Base-by-base conservation (phyloP, 306 rosid genomes). In the Dryas octopetala region DNA sequence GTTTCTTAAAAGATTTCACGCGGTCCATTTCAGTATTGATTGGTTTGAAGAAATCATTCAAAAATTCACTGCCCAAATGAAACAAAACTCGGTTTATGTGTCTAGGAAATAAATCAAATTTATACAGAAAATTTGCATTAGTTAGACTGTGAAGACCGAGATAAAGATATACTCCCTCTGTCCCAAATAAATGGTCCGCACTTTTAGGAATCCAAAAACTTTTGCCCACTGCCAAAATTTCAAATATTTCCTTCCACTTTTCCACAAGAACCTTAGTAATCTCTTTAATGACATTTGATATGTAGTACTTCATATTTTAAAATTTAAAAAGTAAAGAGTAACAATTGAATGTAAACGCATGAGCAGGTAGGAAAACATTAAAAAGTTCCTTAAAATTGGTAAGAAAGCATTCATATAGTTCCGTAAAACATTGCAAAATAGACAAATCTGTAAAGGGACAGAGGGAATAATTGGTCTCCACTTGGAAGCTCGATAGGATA, bases 11-110 rank as follows among this genome's bases (percentile, higher is more conserved):
- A n/a, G 89, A 80, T 88, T 83, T 92, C 86, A 96, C 68, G 74
- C 90, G 91, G 43, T 96, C 99, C 90, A 88, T 62, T 82, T 96
- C 99, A 45, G 76, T 69, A 70, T 87, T 71, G 70, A 96, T 82
- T 40, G 99, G 98, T 79, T 88, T 92, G 81, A 89, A 96, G 82
- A 96, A 96, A 78, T 96, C 96, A 73, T 85, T 91, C 86, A 92
- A 82, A 82, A 90, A 96, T 74, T 89, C 98, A 87, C 99, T 92
- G 97, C 82, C 68, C 68, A 80, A 62, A 80, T 65, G 78, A 74
- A 74, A 81, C 78, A 79, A 67, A 71, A 62, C 48, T 55, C 32
- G 52, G 64, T 77, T 54, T 60, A 73, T 15, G 38, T 59, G 59
- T 73, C 57, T 5, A 28, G 55, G 15, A 72, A 48, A 47, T 16